Conservation (phyloP, 805 yeast species). For the Cyberlindnera lachancei region DNA sequence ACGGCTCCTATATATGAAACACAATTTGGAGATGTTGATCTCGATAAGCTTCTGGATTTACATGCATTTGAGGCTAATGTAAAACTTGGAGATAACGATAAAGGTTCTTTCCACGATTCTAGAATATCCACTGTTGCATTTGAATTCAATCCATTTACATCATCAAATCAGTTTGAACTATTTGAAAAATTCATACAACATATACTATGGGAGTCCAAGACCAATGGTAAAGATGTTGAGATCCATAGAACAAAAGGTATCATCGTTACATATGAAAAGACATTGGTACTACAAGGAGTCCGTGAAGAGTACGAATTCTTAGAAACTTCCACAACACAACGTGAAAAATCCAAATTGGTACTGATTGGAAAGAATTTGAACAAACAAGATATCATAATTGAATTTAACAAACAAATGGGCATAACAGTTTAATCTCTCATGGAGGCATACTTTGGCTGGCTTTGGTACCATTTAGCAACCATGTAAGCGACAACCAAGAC, state of each 20-base stretch:
- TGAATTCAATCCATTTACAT: constrained; percentile 32
- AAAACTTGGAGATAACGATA: constrained; percentile 15
- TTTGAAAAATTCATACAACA: constrained; percentile 62
- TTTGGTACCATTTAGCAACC: constrained; percentile 8
- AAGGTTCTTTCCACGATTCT: constrained; percentile 38
- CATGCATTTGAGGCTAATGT: constrained; percentile 61
- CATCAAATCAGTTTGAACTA: constrained; percentile 29
- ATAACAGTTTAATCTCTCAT: constrained; percentile 15
- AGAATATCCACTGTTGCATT: constrained; percentile 48
- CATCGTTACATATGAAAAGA: constrained; percentile 33
- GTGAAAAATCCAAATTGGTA: constrained; percentile 50
- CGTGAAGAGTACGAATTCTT: constrained; percentile 84
- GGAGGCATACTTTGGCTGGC: constrained; percentile 19
- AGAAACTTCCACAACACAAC: constrained; percentile 33
- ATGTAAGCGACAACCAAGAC: constrained; percentile 15
- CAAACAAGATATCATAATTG: constrained; percentile 27
- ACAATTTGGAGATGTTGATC: constrained; percentile 65
- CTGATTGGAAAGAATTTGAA: constrained; percentile 65
- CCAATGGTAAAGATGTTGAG: constrained; percentile 43
- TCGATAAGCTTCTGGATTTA: constrained; percentile 61
- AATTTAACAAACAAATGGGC: constrained; percentile 19
- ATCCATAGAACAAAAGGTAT: constrained; percentile 82
- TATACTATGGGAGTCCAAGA: constrained; percentile 64
- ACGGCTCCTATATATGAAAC: constrained; percentile 63
- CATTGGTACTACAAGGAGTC: constrained; percentile 67